Percentiles rank a stretch among this genome's conserved stretches.
Evolutionary conservation across 169 alveolate genomes (phyloP).

Genomic region (Cryptosporidium viatorum): DNA sequence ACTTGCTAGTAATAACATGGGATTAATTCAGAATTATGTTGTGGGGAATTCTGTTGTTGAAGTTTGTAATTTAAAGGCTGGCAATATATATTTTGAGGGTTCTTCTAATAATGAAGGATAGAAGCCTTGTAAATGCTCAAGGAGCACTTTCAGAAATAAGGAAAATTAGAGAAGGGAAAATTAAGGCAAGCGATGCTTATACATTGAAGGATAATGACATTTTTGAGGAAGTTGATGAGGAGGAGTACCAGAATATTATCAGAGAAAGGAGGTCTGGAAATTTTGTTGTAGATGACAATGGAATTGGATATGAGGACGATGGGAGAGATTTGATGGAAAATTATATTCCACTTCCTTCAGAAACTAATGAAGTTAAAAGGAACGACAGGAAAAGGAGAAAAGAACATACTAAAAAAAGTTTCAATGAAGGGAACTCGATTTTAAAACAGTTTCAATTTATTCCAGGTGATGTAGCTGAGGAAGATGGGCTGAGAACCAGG

Average conservation of each 20-base stretch:
- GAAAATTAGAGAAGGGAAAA: slow-evolving; percentile 55
- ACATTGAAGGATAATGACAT: slow-evolving; percentile 28
- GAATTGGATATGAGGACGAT: slow-evolving; percentile 72
- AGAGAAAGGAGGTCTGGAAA: slow-evolving; percentile 29
- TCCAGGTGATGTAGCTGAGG: background rate
- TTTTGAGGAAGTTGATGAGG: slow-evolving; percentile 68
- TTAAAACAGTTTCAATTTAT: slow-evolving; percentile 51
- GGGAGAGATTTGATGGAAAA: slow-evolving; percentile 64
- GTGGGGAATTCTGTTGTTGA: slow-evolving; percentile 1
- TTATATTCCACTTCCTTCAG: slow-evolving; percentile 29
- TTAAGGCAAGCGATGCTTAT: slow-evolving; percentile 67
- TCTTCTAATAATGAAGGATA: slow-evolving; percentile 28
- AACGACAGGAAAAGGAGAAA: slow-evolving; percentile 16
- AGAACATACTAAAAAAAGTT: background rate
- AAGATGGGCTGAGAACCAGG: background rate
- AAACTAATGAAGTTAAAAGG: background rate
- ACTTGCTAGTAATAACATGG: slow-evolving; percentile 21
- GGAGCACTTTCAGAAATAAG: slow-evolving; percentile 60
- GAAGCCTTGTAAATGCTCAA: slow-evolving; percentile 15
- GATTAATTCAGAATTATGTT: background rate
- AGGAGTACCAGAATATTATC: slow-evolving; percentile 41
- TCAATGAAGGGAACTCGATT: slow-evolving; percentile 17
- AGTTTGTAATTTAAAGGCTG: background rate
- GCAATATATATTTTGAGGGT: background rate
- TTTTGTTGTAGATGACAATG: slow-evolving; percentile 72